These are phyloP conservation scores for Calonectria leucothoes DNA, from an alignment of 2,329 filamentous ascomycete species.

Conservation along the genomic window DNA sequence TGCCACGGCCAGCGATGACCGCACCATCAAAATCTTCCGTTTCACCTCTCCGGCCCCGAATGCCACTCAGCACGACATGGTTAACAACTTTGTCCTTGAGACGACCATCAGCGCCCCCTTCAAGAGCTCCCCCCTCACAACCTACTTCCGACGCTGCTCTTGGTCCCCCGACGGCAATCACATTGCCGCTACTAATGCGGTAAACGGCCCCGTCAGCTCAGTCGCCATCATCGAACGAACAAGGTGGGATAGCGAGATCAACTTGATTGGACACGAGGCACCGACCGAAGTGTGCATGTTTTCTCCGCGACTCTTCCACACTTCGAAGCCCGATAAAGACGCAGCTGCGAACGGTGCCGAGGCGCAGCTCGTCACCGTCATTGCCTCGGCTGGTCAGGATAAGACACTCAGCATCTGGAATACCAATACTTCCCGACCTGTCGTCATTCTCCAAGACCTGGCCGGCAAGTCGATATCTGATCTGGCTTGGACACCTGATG, in stretches of 20 bases:
- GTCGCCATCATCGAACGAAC: slow-evolving; percentile 95
- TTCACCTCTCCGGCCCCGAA: slow-evolving; percentile 93
- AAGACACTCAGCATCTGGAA: slow-evolving; percentile 98
- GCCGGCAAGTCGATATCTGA: slow-evolving; percentile 94
- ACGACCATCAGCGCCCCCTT: slow-evolving; percentile 92
- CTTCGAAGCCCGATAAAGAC: slow-evolving; percentile 70
- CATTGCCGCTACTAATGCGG: slow-evolving; percentile 95
- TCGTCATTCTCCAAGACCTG: slow-evolving; percentile 90
- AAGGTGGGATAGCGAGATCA: slow-evolving; percentile 96
- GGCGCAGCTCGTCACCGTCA: slow-evolving; percentile 82
- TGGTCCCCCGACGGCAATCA: slow-evolving; percentile 98
- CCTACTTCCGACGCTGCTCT: slow-evolving; percentile 95
- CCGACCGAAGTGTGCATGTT: slow-evolving; percentile 98
- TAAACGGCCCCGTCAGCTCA: slow-evolving; percentile 96
- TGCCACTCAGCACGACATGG: slow-evolving; percentile 92
- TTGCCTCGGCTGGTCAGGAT: slow-evolving; percentile 96
- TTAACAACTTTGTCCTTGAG: slow-evolving; percentile 96
- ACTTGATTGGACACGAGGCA: slow-evolving; percentile 95
- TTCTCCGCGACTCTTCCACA: slow-evolving; percentile 89
- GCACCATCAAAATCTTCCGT: slow-evolving; percentile 95
- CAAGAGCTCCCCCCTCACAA: slow-evolving; percentile 90
- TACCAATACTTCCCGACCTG: slow-evolving; percentile 90
- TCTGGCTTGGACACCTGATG: slow-evolving; percentile 92
- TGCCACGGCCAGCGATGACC: slow-evolving; percentile 95
- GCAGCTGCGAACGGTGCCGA: slow-evolving; percentile 56